These are phyloP conservation scores for Nemania sp. DNA, from an alignment of 2,329 filamentous ascomycete genomes.

Conservation along the genomic window DNA sequence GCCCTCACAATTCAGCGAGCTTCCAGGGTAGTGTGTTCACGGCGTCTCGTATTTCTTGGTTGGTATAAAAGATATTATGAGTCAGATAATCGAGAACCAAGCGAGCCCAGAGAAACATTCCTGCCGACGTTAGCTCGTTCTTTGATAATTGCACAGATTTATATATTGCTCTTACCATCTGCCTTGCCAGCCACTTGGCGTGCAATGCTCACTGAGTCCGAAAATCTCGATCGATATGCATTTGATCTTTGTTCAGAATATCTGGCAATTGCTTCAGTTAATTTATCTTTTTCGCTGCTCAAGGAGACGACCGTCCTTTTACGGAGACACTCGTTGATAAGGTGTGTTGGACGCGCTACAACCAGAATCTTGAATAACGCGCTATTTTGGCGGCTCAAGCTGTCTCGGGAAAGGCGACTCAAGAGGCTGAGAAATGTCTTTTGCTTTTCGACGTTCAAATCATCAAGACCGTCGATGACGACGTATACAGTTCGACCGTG, in stretches of 20 bases:
- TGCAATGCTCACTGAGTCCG: constrained; percentile 2
- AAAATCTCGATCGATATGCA: constrained; percentile 3
- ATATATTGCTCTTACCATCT: constrained; percentile 1
- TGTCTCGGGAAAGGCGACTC: constrained; percentile 4
- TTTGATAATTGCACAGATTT: background rate
- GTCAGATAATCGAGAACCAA: constrained; percentile 14
- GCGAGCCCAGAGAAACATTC: constrained; percentile 17
- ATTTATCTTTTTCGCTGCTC: constrained; percentile 4
- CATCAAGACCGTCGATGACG: constrained; percentile 12
- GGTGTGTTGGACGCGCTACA: background rate
- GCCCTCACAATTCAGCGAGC: constrained; percentile 9
- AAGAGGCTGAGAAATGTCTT: constrained; percentile 3
- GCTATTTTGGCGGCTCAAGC: background rate
- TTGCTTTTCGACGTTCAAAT: constrained; percentile 11
- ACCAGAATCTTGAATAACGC: constrained; percentile 10
- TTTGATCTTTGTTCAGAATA: constrained; percentile 11
- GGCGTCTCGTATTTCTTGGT: constrained; percentile 4
- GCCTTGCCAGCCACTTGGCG: constrained; percentile 8
- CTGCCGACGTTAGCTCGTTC: background rate
- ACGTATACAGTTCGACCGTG: background rate
- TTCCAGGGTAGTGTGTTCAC: constrained; percentile 3
- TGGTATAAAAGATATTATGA: constrained; percentile 11
- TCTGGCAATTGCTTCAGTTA: constrained; percentile 6
- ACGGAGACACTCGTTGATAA: background rate
- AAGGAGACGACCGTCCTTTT: constrained; percentile 1